Percentiles rank a stretch among this genome's conserved stretches.
Evolutionary conservation across 2,329 filamentous ascomycete genomes (phyloP).

Genomic region (Raffaelea ambrosiae): DNA sequence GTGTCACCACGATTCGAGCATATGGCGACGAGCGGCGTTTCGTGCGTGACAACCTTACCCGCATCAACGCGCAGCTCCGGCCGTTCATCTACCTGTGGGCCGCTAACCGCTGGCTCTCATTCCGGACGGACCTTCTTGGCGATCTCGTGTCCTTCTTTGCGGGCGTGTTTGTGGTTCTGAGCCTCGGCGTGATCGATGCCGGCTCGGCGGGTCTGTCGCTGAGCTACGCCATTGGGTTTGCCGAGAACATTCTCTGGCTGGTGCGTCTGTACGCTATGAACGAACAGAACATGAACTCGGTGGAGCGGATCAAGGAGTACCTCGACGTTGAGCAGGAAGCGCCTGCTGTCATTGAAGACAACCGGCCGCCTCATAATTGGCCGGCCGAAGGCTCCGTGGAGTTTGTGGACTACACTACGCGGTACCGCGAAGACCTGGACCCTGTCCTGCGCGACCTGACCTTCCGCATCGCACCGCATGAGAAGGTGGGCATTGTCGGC

Average conservation of each 20-base stretch:
- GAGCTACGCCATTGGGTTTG: constrained; percentile 94
- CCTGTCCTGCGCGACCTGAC: constrained; percentile 75
- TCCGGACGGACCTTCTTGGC: constrained; percentile 83
- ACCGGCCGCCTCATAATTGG: constrained; percentile 72
- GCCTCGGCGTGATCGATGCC: constrained; percentile 74
- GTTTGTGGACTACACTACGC: constrained; percentile 81
- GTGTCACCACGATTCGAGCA: constrained; percentile 92
- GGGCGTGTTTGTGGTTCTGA: constrained; percentile 81
- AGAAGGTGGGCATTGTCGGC: constrained; percentile 95
- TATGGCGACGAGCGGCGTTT: constrained; percentile 93
- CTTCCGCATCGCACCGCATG: constrained; percentile 75
- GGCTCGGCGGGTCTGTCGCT: constrained; percentile 89
- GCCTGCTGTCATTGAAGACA: constrained; percentile 64
- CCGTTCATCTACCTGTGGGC: constrained; percentile 97
- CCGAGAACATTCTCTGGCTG: constrained; percentile 94
- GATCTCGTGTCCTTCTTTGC: constrained; percentile 91
- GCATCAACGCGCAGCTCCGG: constrained; percentile 83
- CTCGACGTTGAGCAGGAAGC: constrained; percentile 95
- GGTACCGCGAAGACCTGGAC: constrained; percentile 81
- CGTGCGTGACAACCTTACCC: constrained; percentile 78
- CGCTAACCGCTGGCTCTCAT: constrained; percentile 90
- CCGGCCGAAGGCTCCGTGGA: constrained; percentile 77
- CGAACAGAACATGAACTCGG: constrained; percentile 99
- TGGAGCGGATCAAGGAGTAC: constrained; percentile 96
- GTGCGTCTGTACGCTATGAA: constrained; percentile 90